A percentile compares a stretch with the other conserved stretches of the same genome.
Evolutionary conservation across 169 alveolate genomes (phyloP).

Genomic region (Eimeria acervulina): DNA sequence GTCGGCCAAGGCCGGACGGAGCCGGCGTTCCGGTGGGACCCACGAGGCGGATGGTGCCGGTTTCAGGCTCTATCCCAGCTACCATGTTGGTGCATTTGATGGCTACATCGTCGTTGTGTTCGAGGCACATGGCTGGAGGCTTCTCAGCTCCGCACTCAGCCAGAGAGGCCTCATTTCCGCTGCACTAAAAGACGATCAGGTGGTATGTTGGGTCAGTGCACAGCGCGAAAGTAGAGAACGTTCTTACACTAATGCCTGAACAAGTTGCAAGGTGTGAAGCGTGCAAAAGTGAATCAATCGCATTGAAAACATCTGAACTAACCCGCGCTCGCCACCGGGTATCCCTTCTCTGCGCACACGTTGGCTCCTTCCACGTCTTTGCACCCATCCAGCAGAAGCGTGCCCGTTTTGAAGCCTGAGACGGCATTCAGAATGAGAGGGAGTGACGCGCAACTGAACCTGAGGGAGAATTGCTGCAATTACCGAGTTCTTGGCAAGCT

Average conservation of each 20-base stretch:
- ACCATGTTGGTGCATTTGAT: slow-evolving; percentile 89
- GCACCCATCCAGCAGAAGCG: slow-evolving; percentile 88
- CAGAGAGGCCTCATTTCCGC: slow-evolving; percentile 89
- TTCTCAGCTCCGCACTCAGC: slow-evolving; percentile 90
- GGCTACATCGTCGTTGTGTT: slow-evolving; percentile 91
- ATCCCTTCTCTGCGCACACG: slow-evolving; percentile 91
- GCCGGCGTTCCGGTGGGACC: slow-evolving; percentile 88
- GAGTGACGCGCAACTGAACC: neutral
- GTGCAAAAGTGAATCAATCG: neutral
- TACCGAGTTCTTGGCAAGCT: slow-evolving; percentile 91
- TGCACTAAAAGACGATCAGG: slow-evolving; percentile 83
- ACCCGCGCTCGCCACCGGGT: slow-evolving; percentile 91
- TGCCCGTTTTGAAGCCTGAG: slow-evolving; percentile 89
- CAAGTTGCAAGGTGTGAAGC: neutral
- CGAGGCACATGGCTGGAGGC: slow-evolving; percentile 88
- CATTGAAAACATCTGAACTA: neutral
- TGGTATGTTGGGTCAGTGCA: neutral
- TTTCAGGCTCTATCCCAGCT: slow-evolving; percentile 85
- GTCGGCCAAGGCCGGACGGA: slow-evolving; percentile 89
- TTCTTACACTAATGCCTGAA: slow-evolving; percentile 47
- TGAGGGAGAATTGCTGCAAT: neutral
- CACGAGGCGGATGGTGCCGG: slow-evolving; percentile 91
- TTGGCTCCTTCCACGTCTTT: slow-evolving; percentile 89
- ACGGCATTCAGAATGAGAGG: neutral
- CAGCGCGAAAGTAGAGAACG: neutral